Base-by-base conservation (phyloP, 139 green algal genomes). In the Chlamydomonas incerta region DNA sequence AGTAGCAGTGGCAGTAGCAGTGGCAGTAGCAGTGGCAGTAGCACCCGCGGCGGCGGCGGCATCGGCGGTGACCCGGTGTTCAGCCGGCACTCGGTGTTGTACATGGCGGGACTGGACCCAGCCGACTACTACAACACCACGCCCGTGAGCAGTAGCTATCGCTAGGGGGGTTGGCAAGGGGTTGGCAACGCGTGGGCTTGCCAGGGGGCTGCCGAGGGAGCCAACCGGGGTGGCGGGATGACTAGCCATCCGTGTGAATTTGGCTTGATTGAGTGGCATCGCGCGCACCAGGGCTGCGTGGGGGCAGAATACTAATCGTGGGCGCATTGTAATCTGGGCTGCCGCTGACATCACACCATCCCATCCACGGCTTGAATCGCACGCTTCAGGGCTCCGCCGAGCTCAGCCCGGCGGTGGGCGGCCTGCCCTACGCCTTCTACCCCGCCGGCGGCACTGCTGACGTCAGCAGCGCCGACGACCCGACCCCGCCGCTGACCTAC, bases 21-120 rank as follows among this genome's bases (percentile, higher is more conserved):
- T n/a, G n/a, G n/a, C n/a, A n/a, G n/a, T n/a, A n/a, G n/a, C n/a
- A n/a, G n/a, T n/a, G n/a, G n/a, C n/a, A n/a, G n/a, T n/a, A n/a
- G n/a, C n/a, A n/a, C n/a, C n/a, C n/a, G n/a, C n/a, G n/a, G n/a
- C n/a, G n/a, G n/a, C n/a, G 58, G 71, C 9, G 82, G 71, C 37
- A 65, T 87, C 31, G 83, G 83, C 21, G 47, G 2, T 18, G 83
- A 88, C 33, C 63, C 83, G 6, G 83, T 79, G 34, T 88, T 79
- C 72, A 83, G 62, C 73, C 29, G 35, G 37, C 67, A 23, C n/a
- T 63, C n/a, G 3, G 8, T 23, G 31, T 11, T 86, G 15, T 86
- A 80, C 68, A 80, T 62, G 50, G 11, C 20, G 0, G 41, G 37
- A 8, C 46, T 67, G 4, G 47, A 84, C 63, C 17, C 26, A 10